Percentiles rank a stretch among this genome's conserved stretches.
Conservation (phyloP, 1,284 basidiomycete genomes). For the Retiboletus flavoniger region DNA sequence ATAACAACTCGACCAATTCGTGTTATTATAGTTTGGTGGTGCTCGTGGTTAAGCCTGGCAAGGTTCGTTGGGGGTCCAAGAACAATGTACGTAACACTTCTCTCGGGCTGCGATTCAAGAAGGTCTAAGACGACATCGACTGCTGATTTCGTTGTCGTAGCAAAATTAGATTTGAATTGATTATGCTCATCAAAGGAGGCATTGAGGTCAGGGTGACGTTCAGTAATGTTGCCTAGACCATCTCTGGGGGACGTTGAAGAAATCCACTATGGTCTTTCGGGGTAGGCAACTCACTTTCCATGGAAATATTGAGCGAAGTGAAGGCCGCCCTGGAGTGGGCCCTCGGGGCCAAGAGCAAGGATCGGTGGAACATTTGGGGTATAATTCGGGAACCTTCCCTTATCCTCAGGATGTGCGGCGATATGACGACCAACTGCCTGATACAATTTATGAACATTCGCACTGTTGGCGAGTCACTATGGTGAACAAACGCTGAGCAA, state of each 20-base stretch:
- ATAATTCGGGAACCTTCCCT: slow-evolving; percentile 62
- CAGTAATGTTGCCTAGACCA: slow-evolving; percentile 73
- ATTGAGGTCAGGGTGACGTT: slow-evolving; percentile 74
- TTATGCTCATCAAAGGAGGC: slow-evolving; percentile 32
- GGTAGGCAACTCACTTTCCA: slow-evolving; percentile 51
- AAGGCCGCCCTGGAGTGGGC: slow-evolving; percentile 74
- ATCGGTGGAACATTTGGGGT: slow-evolving; percentile 50
- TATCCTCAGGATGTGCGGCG: slow-evolving; percentile 53
- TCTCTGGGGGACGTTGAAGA: slow-evolving; percentile 49
- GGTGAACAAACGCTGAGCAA: slow-evolving; percentile 1
- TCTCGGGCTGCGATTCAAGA: slow-evolving; percentile 55
- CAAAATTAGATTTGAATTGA: slow-evolving; percentile 43
- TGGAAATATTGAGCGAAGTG: slow-evolving; percentile 89
- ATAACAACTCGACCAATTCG: slow-evolving; percentile 74
- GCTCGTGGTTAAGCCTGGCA: slow-evolving; percentile 62
- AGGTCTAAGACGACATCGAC: slow-evolving; percentile 70
- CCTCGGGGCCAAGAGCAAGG: slow-evolving; percentile 64
- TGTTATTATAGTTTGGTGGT: slow-evolving; percentile 55
- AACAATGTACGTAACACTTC: slow-evolving; percentile 79
- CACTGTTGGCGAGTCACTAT: slow-evolving; percentile 41
- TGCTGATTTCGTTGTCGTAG: slow-evolving; percentile 49
- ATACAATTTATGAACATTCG: slow-evolving; percentile 81
- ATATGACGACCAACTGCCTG: slow-evolving; percentile 70
- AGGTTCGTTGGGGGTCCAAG: slow-evolving; percentile 90
- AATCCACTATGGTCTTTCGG: slow-evolving; percentile 15